These are phyloP conservation scores for Debaryomyces psychrophilus DNA, from an alignment of 1,139 yeast species.

Conservation along the genomic window DNA sequence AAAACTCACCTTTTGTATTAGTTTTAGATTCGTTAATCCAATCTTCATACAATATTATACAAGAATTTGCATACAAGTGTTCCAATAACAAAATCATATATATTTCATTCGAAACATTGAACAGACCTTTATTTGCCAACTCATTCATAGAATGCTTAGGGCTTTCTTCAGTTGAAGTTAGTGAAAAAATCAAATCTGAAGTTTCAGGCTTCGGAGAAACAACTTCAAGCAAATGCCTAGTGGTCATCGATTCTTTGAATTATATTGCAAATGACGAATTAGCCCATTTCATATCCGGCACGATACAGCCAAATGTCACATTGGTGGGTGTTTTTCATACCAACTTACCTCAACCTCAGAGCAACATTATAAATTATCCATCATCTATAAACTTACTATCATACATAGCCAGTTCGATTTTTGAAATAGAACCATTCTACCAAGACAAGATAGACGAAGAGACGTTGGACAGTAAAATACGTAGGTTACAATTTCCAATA, in stretches of 20 bases:
- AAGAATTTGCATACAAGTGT: constrained; percentile 56
- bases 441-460: constrained; percentile 47
- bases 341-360: constrained; percentile 39
- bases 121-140: constrained; percentile 52
- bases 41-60: constrained; percentile 56
- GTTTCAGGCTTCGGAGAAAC: background rate
- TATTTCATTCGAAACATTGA: constrained; percentile 65
- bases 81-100: constrained; percentile 42
- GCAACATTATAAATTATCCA: constrained; percentile 50
- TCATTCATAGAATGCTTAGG: constrained; percentile 53
- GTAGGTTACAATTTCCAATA: constrained; percentile 52
- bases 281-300: constrained; percentile 53
- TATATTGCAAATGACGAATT: constrained; percentile 52
- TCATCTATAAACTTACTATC: constrained; percentile 50
- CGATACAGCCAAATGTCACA: constrained; percentile 57
- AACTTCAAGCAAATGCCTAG: constrained; percentile 30
- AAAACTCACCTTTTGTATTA: constrained; percentile 71
- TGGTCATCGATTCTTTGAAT: constrained; percentile 72
- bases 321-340: constrained; percentile 67
- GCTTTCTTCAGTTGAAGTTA: constrained; percentile 20
- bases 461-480: constrained; percentile 44
- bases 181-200: constrained; percentile 1
- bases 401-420: constrained; percentile 72
- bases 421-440: constrained; percentile 54
- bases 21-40: constrained; percentile 72